These are phyloP conservation scores for Backusella macrospora DNA, from an alignment of 192 early-diverging fungal genomes.

Conservation along the genomic window DNA sequence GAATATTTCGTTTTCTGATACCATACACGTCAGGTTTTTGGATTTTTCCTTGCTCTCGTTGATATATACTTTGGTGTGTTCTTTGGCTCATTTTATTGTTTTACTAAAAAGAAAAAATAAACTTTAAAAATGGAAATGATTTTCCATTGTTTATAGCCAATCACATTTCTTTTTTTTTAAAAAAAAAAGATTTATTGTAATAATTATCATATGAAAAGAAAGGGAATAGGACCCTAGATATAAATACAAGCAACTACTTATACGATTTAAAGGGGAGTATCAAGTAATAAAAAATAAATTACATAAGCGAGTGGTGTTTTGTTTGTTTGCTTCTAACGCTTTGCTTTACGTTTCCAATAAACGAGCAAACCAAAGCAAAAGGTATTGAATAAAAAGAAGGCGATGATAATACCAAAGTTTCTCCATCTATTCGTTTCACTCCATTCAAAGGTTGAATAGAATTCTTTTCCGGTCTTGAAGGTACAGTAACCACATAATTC, in stretches of 20 bases:
- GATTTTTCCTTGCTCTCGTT: neutral
- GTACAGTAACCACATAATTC: constrained; percentile 64
- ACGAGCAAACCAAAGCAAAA: constrained; percentile 45
- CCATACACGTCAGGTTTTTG: constrained; percentile 31
- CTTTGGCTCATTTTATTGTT: neutral
- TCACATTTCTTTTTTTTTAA: no score
- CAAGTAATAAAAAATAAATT: no score
- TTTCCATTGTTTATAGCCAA: neutral
- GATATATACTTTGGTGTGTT: neutral
- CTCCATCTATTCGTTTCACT: constrained; percentile 64
- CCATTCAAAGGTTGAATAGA: constrained; percentile 55
- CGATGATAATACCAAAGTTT: constrained; percentile 68
- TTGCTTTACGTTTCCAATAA: constrained; percentile 43
- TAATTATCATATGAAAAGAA: no score
- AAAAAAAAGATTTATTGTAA: no score
- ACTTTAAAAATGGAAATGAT: neutral
- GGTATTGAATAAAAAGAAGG: constrained; percentile 64
- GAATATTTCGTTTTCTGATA: constrained; percentile 11
- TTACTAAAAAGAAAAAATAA: neutral
- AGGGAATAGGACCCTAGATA: no score
- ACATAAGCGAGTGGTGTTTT: neutral
- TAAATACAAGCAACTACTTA: no score
- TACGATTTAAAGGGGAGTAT: no score
- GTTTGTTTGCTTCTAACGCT: constrained; percentile 18
- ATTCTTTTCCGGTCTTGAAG: constrained; percentile 60